Conservation (phyloP, 257 asterid genomes). For the Eucommia ulmoides region DNA sequence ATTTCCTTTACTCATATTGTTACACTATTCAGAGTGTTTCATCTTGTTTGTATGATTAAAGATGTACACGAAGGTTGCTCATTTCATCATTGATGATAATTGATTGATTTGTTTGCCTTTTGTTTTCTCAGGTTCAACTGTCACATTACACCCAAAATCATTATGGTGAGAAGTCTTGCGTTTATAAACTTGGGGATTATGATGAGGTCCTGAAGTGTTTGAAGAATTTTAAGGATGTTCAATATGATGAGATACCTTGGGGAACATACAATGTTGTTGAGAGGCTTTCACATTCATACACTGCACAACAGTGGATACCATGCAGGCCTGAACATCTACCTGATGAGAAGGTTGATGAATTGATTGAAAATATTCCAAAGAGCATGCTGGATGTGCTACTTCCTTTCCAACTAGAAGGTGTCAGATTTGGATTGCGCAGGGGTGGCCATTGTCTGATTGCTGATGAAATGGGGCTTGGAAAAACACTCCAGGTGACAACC, state of each 20-base stretch:
- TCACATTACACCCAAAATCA: conserved; percentile 76
- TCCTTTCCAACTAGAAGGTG: conserved; percentile 92
- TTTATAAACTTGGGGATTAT: conserved; percentile 57
- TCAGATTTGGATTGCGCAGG: conserved; percentile 76
- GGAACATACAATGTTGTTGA: conserved; percentile 67
- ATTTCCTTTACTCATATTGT: too few relatives aligned
- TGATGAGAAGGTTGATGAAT: conserved; percentile 70
- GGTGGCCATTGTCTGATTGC: conserved; percentile 97
- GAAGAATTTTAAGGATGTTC: conserved; percentile 47
- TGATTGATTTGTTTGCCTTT: neutral
- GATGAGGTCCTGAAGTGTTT: conserved; percentile 48
- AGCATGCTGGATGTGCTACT: conserved; percentile 40
- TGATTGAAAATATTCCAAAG: conserved; percentile 60
- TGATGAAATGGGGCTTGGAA: conserved; percentile 99
- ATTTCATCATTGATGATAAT: too few relatives aligned
- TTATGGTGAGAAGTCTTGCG: conserved; percentile 65
- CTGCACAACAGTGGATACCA: conserved; percentile 60
- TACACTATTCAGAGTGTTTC: too few relatives aligned
- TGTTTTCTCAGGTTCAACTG: conserved; percentile 33
- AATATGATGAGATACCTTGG: conserved; percentile 88
- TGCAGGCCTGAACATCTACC: conserved; percentile 83
- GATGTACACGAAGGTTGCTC: too few relatives aligned
- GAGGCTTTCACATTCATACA: conserved; percentile 52
- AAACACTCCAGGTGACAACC: conserved; percentile 92
- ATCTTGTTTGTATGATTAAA: too few relatives aligned